Evolutionary conservation across 2,329 filamentous ascomycete genomes (phyloP).

Genomic region (Metarhizium humberi): DNA sequence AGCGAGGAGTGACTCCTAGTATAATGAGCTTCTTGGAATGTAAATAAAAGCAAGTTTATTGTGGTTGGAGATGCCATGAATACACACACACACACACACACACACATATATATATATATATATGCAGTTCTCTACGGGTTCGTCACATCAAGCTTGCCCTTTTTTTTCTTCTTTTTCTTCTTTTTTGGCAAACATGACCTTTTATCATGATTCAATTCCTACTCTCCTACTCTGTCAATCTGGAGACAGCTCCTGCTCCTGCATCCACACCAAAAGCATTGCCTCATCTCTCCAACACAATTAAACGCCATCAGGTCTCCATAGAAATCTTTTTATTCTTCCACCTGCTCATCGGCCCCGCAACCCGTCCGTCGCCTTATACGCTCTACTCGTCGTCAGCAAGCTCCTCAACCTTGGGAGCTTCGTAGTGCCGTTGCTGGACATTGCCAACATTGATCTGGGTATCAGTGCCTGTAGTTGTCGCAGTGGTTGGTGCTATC

Average conservation of each 20-base stretch:
- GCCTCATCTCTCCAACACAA: not conserved
- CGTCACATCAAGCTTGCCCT: not conserved
- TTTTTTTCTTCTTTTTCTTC: not conserved
- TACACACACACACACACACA: not conserved
- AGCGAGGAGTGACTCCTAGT: slow-evolving; percentile 11
- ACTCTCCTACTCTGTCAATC: not conserved
- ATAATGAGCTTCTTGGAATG: not conserved
- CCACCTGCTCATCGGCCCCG: not conserved
- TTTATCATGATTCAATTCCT: not conserved
- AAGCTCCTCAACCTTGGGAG: slow-evolving; percentile 45
- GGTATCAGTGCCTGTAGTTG: slow-evolving; percentile 47
- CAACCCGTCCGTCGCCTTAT: not conserved
- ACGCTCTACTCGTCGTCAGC: slow-evolving; percentile 35
- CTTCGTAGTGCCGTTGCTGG: slow-evolving; percentile 35
- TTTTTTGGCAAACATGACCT: not conserved
- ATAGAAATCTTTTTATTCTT: not conserved
- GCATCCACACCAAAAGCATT: not conserved
- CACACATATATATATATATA: not conserved
- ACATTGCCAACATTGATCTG: slow-evolving; percentile 36
- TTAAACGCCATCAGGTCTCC: not conserved
- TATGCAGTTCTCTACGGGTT: not conserved
- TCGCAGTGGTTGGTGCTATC: slow-evolving; percentile 41
- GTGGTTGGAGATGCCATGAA: not conserved
- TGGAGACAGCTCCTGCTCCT: not conserved
- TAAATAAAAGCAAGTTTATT: not conserved